Evolutionary conservation across 805 yeast species (phyloP), one percentile per base, ranked within the genome.

Genomic region (Wickerhamiella spandovensis): DNA sequence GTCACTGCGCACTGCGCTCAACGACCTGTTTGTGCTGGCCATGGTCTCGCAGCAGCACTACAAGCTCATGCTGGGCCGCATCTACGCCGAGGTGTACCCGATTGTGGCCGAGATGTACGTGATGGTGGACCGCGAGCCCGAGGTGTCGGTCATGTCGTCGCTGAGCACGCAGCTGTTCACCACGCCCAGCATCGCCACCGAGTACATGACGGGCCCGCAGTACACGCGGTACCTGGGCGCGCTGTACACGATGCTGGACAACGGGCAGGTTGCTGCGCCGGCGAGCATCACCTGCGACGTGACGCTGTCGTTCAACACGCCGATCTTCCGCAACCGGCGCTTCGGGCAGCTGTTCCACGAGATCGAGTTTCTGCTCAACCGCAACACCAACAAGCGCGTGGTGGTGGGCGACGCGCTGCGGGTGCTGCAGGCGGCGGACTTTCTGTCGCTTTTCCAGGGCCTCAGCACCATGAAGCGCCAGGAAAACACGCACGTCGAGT

Each of bases 101-200:
- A 73, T 76, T 8, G 66, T 85, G 15, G 78, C 84, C 0, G 85
- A 85, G 54, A 70, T 82, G 69, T 84, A 81, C 56, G 71, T 84
- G 45, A 67, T 74, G 0, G 69, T 78, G 54, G 99, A 92, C 60
- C 73, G 95, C 53, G 97, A 92, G 60, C 95, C 96, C 0, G 95
- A 88, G 57, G 67, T 77, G 49, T 85, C 90, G 12, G 73, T 84
- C 3, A 72, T 89, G 69, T 74, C 81, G 38, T 77, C 81, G 38
- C 67, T 90, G 20, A 79, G 94, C 0, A 80, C 90, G 0, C 98
- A 92, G 65, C 67, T 92, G 21, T 88, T 88, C 64, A 89, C 97
- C 0, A 82, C 95, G 49, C 96, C 97, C 0, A 76, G 88, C 0
- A 81, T 83, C 55, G 81, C 95, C 0, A 75, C 72, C 3, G 67